Evolutionary conservation across 768 basidiomycete genomes (phyloP).

Genomic region (Podaxis carcinomalis): DNA sequence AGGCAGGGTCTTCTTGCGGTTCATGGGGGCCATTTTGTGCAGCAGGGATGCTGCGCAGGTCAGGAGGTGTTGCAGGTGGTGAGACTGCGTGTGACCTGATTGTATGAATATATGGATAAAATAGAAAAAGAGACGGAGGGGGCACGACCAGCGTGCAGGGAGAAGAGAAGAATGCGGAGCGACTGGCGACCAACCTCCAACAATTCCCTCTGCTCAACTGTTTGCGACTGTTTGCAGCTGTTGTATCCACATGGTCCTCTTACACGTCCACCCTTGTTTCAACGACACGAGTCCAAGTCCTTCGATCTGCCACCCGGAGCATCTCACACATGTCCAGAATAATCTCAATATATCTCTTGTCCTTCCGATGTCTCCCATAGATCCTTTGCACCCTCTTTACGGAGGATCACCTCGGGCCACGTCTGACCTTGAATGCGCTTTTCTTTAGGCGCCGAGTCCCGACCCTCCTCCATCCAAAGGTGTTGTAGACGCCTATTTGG

Average conservation of each 20-base stretch:
- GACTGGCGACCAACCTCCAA: background rate
- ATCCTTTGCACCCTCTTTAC: too few relatives aligned
- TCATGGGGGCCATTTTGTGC: constrained; percentile 26
- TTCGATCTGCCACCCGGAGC: background rate
- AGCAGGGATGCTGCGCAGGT: constrained; percentile 3
- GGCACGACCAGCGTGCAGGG: constrained; percentile 41
- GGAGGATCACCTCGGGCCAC: background rate
- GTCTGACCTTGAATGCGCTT: too few relatives aligned
- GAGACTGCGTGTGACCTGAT: background rate
- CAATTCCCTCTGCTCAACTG: background rate
- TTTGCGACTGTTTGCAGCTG: background rate
- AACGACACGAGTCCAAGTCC: background rate
- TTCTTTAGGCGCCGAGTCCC: background rate
- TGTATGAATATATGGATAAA: background rate
- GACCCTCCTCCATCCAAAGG: background rate
- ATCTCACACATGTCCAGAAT: background rate
- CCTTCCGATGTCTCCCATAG: too few relatives aligned
- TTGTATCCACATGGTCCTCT: background rate
- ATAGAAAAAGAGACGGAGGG: background rate
- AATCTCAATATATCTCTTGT: too few relatives aligned
- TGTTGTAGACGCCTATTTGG: constrained; percentile 4
- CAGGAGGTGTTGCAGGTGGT: background rate
- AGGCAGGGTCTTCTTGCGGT: constrained; percentile 49
- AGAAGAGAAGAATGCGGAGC: constrained; percentile 18
- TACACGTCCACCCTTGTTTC: background rate